phyloP scores from a whole-genome alignment of 2,329 filamentous ascomycete genomes.

The Xylaria sp. region DNA sequence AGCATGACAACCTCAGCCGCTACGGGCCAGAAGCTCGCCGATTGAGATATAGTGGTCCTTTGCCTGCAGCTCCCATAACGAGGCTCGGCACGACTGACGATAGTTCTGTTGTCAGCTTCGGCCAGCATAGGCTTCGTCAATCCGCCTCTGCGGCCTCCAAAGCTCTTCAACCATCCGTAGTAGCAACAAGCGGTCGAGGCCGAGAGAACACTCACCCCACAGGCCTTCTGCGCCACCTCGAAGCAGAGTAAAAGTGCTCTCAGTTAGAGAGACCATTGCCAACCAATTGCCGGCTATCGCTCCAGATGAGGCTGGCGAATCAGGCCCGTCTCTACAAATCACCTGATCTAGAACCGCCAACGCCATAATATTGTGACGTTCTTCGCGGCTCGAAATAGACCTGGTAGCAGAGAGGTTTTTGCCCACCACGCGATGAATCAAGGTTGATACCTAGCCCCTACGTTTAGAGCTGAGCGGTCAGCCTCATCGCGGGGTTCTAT shows the following conservation, averaged over 20 bases:
- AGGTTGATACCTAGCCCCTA: not conserved
- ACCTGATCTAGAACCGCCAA: not conserved
- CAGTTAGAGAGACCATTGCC: not conserved
- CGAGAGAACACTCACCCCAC: not conserved
- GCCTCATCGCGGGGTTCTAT: not conserved
- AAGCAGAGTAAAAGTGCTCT: not conserved
- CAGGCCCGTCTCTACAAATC: not conserved
- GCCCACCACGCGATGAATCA: not conserved
- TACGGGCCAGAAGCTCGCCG: not conserved
- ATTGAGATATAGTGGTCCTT: not conserved
- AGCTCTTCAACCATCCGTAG: not conserved
- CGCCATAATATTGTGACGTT: not conserved
- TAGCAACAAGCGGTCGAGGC: not conserved
- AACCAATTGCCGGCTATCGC: too few relatives aligned
- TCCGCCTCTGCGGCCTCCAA: not conserved
- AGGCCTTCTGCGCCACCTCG: slow-evolving; percentile 1
- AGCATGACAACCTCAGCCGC: not conserved
- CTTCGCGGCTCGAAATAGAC: not conserved
- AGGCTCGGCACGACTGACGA: not conserved
- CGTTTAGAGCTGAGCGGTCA: slow-evolving; percentile 6
- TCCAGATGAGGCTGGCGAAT: slow-evolving; percentile 4
- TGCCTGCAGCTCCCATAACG: too few relatives aligned
- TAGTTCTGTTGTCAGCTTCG: not conserved
- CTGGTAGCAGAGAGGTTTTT: not conserved
- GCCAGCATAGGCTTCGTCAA: not conserved